Evolutionary conservation across 2,329 filamentous ascomycete genomes (phyloP).

Genomic region (Alternaria ventricosa): DNA sequence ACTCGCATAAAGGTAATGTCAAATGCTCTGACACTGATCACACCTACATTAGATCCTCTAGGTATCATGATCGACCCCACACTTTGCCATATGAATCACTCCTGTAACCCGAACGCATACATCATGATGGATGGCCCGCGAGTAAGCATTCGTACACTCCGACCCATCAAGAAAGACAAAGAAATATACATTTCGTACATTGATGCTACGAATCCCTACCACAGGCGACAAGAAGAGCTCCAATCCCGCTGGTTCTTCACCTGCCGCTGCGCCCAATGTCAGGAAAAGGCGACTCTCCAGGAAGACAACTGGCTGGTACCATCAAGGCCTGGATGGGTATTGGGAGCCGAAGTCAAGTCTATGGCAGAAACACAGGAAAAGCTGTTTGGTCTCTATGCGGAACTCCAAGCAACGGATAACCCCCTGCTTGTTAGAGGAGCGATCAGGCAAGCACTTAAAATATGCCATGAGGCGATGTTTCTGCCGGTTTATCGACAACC

Average conservation of each 20-base stretch:
- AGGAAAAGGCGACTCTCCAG: slow-evolving; percentile 37
- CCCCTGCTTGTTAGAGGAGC: slow-evolving; percentile 41
- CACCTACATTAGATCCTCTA: slow-evolving; percentile 62
- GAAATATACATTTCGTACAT: slow-evolving; percentile 69
- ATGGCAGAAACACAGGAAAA: slow-evolving; percentile 37
- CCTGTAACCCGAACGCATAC: slow-evolving; percentile 65
- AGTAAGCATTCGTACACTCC: slow-evolving; percentile 60
- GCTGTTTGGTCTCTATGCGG: slow-evolving; percentile 34
- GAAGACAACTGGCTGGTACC: slow-evolving; percentile 53
- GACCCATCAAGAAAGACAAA: slow-evolving; percentile 59
- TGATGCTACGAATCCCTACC: slow-evolving; percentile 61
- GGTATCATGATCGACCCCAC: slow-evolving; percentile 66
- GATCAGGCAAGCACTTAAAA: slow-evolving; percentile 50
- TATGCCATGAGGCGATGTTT: slow-evolving; percentile 48
- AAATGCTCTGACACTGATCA: slow-evolving; percentile 66
- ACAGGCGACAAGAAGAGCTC: slow-evolving; percentile 61
- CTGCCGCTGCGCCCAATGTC: slow-evolving; percentile 63
- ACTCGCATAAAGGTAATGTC: slow-evolving; percentile 52
- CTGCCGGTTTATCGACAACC: slow-evolving; percentile 63
- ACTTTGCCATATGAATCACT: slow-evolving; percentile 65
- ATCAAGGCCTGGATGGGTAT: slow-evolving; percentile 26
- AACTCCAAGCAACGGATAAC: slow-evolving; percentile 25
- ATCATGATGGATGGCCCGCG: slow-evolving; percentile 63
- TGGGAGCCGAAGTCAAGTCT: slow-evolving; percentile 12
- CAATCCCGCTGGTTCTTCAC: slow-evolving; percentile 64